Evolutionary conservation across 2,329 filamentous ascomycete species (phyloP).

Genomic region (Septoria linicola): DNA sequence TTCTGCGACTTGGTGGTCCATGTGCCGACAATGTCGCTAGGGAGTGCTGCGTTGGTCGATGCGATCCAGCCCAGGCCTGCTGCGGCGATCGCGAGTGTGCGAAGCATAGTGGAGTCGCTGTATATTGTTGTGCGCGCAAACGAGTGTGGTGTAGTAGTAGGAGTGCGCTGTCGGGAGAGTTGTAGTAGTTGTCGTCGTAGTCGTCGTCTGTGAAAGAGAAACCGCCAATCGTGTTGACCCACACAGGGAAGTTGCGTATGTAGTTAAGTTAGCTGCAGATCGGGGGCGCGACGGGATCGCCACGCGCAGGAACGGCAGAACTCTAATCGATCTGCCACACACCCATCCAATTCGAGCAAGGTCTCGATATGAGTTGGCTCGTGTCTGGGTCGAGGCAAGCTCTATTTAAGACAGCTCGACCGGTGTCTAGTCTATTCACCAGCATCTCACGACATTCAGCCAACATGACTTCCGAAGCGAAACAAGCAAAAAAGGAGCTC

Average conservation of each 20-base stretch:
- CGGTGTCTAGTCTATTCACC: neutral
- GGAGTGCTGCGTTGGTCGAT: constrained; percentile 26
- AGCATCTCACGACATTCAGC: neutral
- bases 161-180: constrained; percentile 3
- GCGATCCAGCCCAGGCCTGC: constrained; percentile 27
- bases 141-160: neutral
- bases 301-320: too few relatives aligned
- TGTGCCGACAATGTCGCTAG: constrained; percentile 60
- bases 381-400: neutral
- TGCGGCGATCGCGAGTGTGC: constrained; percentile 31
- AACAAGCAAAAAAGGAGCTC: constrained; percentile 69
- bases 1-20: constrained; percentile 70
- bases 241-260: neutral
- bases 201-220: too few relatives aligned
- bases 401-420: neutral
- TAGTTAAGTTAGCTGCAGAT: too few relatives aligned
- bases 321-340: too few relatives aligned
- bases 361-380: too few relatives aligned
- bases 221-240: constrained; percentile 1
- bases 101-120: constrained; percentile 27
- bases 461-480: constrained; percentile 25
- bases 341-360: too few relatives aligned
- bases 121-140: constrained; percentile 3
- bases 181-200: too few relatives aligned
- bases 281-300: too few relatives aligned